phyloP scores from a whole-genome alignment of 148 eudicot genomes.

The Fallopia convolvulus region DNA sequence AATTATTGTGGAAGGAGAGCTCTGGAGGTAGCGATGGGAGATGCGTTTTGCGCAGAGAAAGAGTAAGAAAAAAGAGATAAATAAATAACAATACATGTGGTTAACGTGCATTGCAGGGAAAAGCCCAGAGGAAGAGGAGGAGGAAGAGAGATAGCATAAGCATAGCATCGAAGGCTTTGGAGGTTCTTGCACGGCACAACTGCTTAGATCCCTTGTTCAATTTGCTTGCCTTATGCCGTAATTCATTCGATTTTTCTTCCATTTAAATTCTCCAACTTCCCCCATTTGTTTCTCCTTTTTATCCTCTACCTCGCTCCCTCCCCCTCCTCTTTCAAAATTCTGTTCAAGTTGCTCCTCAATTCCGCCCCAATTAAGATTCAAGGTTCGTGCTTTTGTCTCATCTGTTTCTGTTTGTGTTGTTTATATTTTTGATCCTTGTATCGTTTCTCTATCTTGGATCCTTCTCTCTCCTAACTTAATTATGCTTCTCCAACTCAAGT shows the following conservation, averaged over 20 bases:
- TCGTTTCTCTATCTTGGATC: slow-evolving; percentile 12
- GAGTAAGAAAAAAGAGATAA: not conserved
- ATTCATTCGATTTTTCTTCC: slow-evolving; percentile 41
- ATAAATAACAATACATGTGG: slow-evolving; percentile 21
- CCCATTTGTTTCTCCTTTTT: slow-evolving; percentile 8
- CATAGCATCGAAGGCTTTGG: slow-evolving; percentile 32
- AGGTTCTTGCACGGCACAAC: slow-evolving; percentile 76
- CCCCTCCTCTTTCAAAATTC: not conserved
- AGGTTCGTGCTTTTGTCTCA: slow-evolving; percentile 17
- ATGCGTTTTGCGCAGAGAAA: not conserved
- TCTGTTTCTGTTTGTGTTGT: not conserved
- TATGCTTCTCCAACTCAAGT: slow-evolving; percentile 6
- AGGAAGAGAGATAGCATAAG: slow-evolving; percentile 21
- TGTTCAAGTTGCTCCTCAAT: not conserved
- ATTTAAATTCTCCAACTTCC: slow-evolving; percentile 15
- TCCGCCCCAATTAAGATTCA: slow-evolving; percentile 2
- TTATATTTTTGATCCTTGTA: slow-evolving; percentile 2
- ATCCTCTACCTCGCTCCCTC: not conserved
- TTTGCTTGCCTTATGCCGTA: slow-evolving; percentile 61
- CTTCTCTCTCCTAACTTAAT: not conserved
- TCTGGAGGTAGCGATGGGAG: not conserved
- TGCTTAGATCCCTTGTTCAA: slow-evolving; percentile 41
- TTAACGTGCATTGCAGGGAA: slow-evolving; percentile 67
- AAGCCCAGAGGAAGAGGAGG: slow-evolving; percentile 16
- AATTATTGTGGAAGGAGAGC: not conserved